Percentiles rank a stretch among this genome's conserved stretches.
Evolutionary conservation across 805 yeast species (phyloP).

Genomic region (Huiozyma naganishii): DNA sequence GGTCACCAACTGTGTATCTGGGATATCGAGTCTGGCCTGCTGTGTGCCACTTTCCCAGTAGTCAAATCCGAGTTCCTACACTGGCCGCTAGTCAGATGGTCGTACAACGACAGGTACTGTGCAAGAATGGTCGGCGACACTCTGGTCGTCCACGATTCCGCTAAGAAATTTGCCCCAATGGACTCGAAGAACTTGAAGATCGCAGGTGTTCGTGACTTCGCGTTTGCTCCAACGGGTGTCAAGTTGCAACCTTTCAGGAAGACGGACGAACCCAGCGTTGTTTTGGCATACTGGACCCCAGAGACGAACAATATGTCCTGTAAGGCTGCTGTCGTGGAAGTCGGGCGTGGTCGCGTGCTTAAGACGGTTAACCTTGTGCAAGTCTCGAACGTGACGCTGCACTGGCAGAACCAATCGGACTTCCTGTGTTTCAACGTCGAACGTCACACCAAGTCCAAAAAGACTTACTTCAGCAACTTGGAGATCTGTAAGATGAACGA

Average conservation of each 20-base stretch:
- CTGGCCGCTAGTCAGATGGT: conserved; percentile 98
- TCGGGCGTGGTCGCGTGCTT: conserved; percentile 70
- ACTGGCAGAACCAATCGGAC: conserved; percentile 87
- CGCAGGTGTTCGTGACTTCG: conserved; percentile 80
- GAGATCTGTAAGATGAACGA: conserved; percentile 84
- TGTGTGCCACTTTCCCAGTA: conserved; percentile 83
- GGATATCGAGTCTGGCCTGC: conserved; percentile 77
- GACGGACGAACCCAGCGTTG: conserved; percentile 45
- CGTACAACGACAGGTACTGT: conserved; percentile 81
- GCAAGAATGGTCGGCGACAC: conserved; percentile 94
- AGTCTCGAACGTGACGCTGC: conserved; percentile 79
- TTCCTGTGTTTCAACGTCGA: conserved; percentile 89
- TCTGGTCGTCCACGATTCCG: conserved; percentile 77
- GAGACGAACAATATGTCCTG: conserved; percentile 89
- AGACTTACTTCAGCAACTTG: conserved; percentile 81
- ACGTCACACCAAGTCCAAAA: conserved; percentile 91
- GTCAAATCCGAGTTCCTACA: conserved; percentile 60
- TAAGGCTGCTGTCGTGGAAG: conserved; percentile 80
- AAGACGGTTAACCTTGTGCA: conserved; percentile 92
- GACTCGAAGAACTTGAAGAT: conserved; percentile 80
- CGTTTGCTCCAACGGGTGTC: conserved; percentile 88
- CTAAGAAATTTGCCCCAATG: conserved; percentile 60
- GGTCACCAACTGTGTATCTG: conserved; percentile 92
- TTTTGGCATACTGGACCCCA: conserved; percentile 94
- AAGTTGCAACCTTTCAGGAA: conserved; percentile 47